These are phyloP conservation scores for Amanita jacksonii DNA, from an alignment of 768 basidiomycete genomes.

Conservation along the genomic window DNA sequence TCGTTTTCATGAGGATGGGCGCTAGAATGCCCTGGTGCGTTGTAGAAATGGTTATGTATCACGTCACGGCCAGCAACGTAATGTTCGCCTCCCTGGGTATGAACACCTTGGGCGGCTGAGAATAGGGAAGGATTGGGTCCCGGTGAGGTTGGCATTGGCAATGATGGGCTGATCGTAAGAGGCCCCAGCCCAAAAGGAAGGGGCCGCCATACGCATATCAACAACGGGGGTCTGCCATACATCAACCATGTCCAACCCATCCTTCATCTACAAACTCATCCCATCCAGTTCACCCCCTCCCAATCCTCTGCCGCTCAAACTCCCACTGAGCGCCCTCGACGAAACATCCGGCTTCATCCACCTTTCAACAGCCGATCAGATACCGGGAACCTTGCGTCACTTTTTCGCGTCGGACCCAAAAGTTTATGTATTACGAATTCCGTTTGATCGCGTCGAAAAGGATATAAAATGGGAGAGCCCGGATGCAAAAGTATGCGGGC, in stretches of 20 bases:
- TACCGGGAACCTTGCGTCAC: conserved; percentile 33
- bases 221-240: too few species aligned
- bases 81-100: too few species aligned
- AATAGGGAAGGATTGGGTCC: too few species aligned
- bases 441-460: conserved; percentile 28
- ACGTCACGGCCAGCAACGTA: too few species aligned
- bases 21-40: too few species aligned
- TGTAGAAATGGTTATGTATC: too few species aligned
- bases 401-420: conserved; percentile 33
- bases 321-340: conserved; percentile 45
- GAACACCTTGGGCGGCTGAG: too few species aligned
- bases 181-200: too few species aligned
- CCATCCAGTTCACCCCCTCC: conserved; percentile 31
- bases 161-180: too few species aligned
- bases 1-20: too few species aligned
- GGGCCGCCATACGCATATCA: too few species aligned
- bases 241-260: conserved; percentile 29
- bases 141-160: too few species aligned
- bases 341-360: conserved; percentile 40
- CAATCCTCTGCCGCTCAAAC: conserved; percentile 29
- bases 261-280: conserved; percentile 56
- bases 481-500: conserved; percentile 28
- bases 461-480: conserved; percentile 42
- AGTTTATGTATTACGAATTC: conserved; percentile 35
- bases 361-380: conserved; percentile 42